Conservation (phyloP, 345 rosid species). For the Citrus cavaleriei region DNA sequence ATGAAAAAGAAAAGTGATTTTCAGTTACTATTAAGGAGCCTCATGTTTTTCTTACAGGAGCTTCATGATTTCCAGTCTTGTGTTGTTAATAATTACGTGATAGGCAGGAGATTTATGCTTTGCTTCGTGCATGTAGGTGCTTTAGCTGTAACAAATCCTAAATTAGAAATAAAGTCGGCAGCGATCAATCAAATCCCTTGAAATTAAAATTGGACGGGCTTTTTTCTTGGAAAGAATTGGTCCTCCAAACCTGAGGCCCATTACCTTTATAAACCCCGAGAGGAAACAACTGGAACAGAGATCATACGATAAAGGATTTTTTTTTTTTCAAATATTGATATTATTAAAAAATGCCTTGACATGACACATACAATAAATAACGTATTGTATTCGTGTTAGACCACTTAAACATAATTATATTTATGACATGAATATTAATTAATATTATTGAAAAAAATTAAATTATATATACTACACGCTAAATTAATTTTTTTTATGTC, state of each 20-base stretch:
- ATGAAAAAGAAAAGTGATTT: neutral
- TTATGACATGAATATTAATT: no score
- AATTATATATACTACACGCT: no score
- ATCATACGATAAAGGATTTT: no score
- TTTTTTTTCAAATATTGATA: no score
- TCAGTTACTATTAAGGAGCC: neutral
- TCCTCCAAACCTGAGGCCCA: neutral
- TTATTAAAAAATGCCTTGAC: no score
- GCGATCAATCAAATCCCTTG: neutral
- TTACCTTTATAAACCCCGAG: neutral
- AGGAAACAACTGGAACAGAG: neutral
- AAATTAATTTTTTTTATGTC: no score
- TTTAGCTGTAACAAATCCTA: neutral
- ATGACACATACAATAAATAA: no score
- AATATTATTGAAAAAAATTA: no score
- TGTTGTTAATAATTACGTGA: slow-evolving; percentile 12
- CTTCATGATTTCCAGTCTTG: slow-evolving; percentile 5
- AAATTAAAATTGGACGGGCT: neutral
- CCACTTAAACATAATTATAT: no score
- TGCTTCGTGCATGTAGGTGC: neutral
- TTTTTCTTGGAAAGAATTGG: neutral
- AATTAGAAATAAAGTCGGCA: neutral
- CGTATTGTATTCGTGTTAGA: no score
- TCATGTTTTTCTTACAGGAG: slow-evolving; percentile 42
- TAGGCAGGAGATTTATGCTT: neutral